Base-by-base conservation (phyloP, 768 basidiomycete species). In the Clitopilus passeckerianus region DNA sequence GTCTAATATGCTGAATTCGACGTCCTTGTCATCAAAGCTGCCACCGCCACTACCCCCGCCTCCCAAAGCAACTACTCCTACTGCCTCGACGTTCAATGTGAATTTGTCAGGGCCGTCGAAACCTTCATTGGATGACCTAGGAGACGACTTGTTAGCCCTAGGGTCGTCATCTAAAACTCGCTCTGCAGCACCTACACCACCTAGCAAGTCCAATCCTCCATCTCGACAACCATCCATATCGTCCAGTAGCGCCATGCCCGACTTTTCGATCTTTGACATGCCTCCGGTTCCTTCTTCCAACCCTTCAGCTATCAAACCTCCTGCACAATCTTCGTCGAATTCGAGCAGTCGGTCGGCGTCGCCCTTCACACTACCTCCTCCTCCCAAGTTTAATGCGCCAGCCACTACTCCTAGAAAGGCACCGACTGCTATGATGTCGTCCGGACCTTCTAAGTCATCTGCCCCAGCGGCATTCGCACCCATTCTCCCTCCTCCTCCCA, bases 21-120 rank as follows among this genome's bases (percentile, higher is more conserved):
- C 80, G 9, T 72, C 76, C 22, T 66, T 80, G 35, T 77, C 79
- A 1, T 67, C 66, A 4, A 65, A 70, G 57, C 30, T 55, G 27
- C 59, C 78, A 14, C 68, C 80, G 43, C 77, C 80, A 3, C 69
- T 85, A 56, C 81, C 83, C 20, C 78, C 82, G 10, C 82, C 77
- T 7, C 72, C 72, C 71, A 16, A 63, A 56, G 27, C 65, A 71
- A 60, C 66, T 71, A 18, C 64, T 64, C 24, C 66, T 50, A 27
- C 54, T 34, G 53, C 34, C 35, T 22, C 33, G 41, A n/a, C 57
- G 57, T 30, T 58, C 33, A 24, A 43, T 54, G 37, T 44, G 14
- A 34, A 37, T 27, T 14, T 55, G 14, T 56, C 33, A 44, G 44
- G 15, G 30, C 24, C 15, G 35, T 22, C 43, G 18, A 57, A 41